Evolutionary conservation across 306 rosid species (phyloP), one percentile per base, ranked within the genome.

Genomic region (Cicer bijugum): DNA sequence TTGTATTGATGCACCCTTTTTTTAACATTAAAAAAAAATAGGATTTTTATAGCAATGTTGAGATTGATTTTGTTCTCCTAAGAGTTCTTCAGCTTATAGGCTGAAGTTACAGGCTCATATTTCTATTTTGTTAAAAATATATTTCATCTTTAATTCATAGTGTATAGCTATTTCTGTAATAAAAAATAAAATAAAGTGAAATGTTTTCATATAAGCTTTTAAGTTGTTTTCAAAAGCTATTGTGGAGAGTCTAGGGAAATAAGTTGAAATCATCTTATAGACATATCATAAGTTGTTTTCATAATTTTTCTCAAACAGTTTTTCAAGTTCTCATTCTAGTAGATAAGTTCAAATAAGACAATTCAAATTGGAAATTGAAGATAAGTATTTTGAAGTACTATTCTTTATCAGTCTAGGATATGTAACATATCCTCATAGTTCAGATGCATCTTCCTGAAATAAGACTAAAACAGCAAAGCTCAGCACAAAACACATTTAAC

Each of bases 21-120:
- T 67, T 76, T 56, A 14, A 43, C 57, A n/a, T 42, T 17, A 10
- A 37, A 20, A 8, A 35, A 53, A 15, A 12, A 12, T 47, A 6
- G 75, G 39, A 72, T 56, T 8, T 58, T 28, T 38, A 10, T 12
- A 55, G 46, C 14, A 56, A 14, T 57, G 35, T 60, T 75, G 55
- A 37, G 51, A 53, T 71, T 72, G 50, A 28, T 68, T 46, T 74
- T 40, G 10, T 59, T 75, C 9, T 39, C 69, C 51, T 50, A 50
- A 39, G 60, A 40, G 67, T 40, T 81, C 67, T 67, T n/a, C 12
- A 65, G 6, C 38, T 55, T 76, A 12, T 80, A 67, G 66, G 61
- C 40, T 68, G 51, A 50, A 28, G 52, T 15, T 80, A 57, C 47
- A 4, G 6, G 23, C 37, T 19, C 64, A 39, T 73, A 57, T 19